Evolutionary conservation across 495 filamentous ascomycete genomes (phyloP), one percentile per base, ranked within the genome.

Genomic region (Aspergillus olivimuriae): DNA sequence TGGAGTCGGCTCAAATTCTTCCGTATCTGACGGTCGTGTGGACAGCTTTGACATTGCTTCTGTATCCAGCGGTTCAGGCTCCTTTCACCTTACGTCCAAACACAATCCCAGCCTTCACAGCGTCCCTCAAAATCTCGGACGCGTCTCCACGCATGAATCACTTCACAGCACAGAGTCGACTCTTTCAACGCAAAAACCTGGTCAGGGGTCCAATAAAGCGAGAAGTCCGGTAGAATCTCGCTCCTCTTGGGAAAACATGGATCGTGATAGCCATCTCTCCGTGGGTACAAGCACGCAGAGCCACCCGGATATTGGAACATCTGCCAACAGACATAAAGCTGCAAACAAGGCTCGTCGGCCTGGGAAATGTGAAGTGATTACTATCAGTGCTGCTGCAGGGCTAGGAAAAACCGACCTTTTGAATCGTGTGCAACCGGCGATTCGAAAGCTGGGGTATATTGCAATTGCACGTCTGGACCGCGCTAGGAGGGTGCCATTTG

Each of bases 371-470:
- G 88, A 94, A 53, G 76, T 95, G 16, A 77, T 94, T 35, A 76
- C 80, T 12, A 81, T 95, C 26, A 78, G 79, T 39, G 89, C 87
- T 7, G 72, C 76, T 26, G 80, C 84, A 24, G 89, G 89, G 0
- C 71, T 89, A 19, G 89, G 89, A 10, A 95, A 95, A 60, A 87
- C 86, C 20, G 83, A 81, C 48, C 75, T 95, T 6, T 72, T 92
- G 17, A 87, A 89, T 53, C 83, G 81, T 20, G 78, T 89, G 8
- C 79, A 91, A 44, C 73, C 78, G 12, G 74, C 81, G 24, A 88
- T 86, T 7, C 78, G 89, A 33, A 78, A 78, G 44, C 58, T 73
- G 37, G 87, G 87, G 1, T 95, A 91, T 52, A 89, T 88, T 53
- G 85, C 87, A 0, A 82, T 82, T 26, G 82, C 87, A 15, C 90